These are phyloP conservation scores for Phytophthora melonis DNA, from an alignment of 352 stramenopile species.

Conservation along the genomic window DNA sequence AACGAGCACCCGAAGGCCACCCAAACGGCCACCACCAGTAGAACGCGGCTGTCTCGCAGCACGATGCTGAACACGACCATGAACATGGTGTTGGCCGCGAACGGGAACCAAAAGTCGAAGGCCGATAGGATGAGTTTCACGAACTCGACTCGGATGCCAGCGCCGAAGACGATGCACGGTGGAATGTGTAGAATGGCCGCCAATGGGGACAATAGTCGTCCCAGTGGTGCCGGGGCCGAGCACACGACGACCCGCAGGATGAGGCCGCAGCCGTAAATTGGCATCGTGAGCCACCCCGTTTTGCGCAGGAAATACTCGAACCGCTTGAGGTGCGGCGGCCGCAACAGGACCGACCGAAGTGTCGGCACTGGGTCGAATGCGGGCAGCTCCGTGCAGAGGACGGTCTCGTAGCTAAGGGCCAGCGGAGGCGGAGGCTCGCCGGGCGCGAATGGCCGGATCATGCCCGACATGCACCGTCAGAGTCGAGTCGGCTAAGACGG, in stretches of 20 bases:
- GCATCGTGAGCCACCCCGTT: slow-evolving; percentile 34
- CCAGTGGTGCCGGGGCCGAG: slow-evolving; percentile 19
- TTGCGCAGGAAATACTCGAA: slow-evolving; percentile 29
- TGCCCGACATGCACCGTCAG: slow-evolving; percentile 9
- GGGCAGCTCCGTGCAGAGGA: slow-evolving; percentile 31
- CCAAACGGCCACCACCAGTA: slow-evolving; percentile 27
- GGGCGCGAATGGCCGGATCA: slow-evolving; percentile 30
- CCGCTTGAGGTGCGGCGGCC: slow-evolving; percentile 7
- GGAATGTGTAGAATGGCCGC: slow-evolving; percentile 32
- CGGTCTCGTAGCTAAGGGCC: slow-evolving; percentile 29
- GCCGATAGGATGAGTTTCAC: slow-evolving; percentile 37
- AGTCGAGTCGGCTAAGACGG: background rate
- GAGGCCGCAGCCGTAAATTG: slow-evolving; percentile 36
- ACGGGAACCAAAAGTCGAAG: slow-evolving; percentile 42
- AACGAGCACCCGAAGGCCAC: slow-evolving; percentile 31
- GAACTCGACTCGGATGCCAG: slow-evolving; percentile 32
- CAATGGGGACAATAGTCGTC: slow-evolving; percentile 12
- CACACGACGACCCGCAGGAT: slow-evolving; percentile 25
- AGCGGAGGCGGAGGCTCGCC: slow-evolving; percentile 4
- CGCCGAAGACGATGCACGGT: slow-evolving; percentile 31
- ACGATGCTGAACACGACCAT: slow-evolving; percentile 31
- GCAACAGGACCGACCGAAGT: slow-evolving; percentile 23
- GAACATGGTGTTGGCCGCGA: slow-evolving; percentile 38
- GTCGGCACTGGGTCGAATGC: slow-evolving; percentile 36
- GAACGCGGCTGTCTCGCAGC: slow-evolving; percentile 10